Conservation (phyloP, 257 asterid species). For the Ligustrum vulgare region DNA sequence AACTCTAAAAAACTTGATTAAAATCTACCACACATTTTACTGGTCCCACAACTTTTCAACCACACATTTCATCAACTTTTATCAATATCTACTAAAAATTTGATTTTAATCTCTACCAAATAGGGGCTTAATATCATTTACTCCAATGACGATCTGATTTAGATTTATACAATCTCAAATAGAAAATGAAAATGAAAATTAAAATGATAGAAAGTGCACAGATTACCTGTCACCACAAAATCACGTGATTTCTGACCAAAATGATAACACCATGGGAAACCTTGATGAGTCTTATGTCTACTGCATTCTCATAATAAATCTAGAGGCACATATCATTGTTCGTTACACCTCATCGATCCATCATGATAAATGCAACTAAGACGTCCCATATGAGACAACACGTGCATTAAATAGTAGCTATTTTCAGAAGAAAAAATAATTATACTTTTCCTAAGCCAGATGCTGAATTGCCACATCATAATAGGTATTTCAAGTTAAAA, state of each 20-base stretch:
- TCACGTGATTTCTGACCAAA: neutral
- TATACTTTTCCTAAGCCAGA: slow-evolving; percentile 43
- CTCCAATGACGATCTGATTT: neutral
- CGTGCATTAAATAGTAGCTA: no score
- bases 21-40: no score
- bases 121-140: neutral
- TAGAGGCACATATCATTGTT: neutral
- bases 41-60: no score
- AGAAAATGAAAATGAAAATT: neutral
- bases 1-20: no score
- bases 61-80: no score
- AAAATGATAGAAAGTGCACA: neutral
- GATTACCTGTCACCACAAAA: slow-evolving; percentile 9
- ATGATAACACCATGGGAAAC: neutral
- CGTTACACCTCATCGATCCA: neutral
- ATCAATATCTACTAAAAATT: no score
- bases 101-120: no score
- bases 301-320: neutral
- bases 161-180: neutral
- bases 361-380: neutral
- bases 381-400: no score
- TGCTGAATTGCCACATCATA: slow-evolving; percentile 29
- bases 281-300: neutral
- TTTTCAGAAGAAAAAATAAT: neutral
- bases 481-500: slow-evolving; percentile 27